Evolutionary conservation across 805 yeast species (phyloP), one percentile per base, ranked within the genome.

Genomic region (Zygoascus tannicola): DNA sequence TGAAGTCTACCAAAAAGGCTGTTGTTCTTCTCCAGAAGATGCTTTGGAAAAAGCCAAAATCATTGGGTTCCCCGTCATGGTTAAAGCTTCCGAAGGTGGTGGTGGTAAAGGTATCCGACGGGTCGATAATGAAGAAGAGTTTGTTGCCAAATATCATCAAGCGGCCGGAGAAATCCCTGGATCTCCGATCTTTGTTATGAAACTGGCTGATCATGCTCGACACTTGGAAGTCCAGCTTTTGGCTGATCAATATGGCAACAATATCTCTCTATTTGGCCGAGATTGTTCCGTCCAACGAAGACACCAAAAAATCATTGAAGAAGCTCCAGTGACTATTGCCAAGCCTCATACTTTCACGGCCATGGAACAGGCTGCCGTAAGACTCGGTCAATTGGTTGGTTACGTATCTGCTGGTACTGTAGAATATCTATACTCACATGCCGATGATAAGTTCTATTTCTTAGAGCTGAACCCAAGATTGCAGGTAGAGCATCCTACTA

Each of bases 91-190:
- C 47, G 99, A 92, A 78, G 99, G 99, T 73, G 99, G 99, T 68
- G 99, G 99, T 70, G 99, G 99, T 73, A 92, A 92, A 70, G 99
- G 99, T 76, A 92, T 92, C 65, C 82, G 99, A 72, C 87, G 87
- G 68, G 97, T 87, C 52, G 95, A 85, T 45, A 63, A 72, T 50
- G 95, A 83, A 64, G 80, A 78, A 51, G 84, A 87, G 57, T 92
- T 92, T 54, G 58, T 72, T 35, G 50, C 85, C 22, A 67, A 84
- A 50, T 92, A 90, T 63, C 79, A 80, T 54, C 99, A 92, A 71
- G 98, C 97, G 38, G 85, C 94, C 43, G 84, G 84, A 56, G 99
- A 92, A 71, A 90, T 92, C 43, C 98, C 99, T 22, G 98, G 99
- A 51, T 92, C 97, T 46, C 99, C 99, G 41, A 87, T 92, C 52